phyloP scores from a whole-genome alignment of 225 moss, liverwort and hornwort species.

The Pseudoscleropodium purum region DNA sequence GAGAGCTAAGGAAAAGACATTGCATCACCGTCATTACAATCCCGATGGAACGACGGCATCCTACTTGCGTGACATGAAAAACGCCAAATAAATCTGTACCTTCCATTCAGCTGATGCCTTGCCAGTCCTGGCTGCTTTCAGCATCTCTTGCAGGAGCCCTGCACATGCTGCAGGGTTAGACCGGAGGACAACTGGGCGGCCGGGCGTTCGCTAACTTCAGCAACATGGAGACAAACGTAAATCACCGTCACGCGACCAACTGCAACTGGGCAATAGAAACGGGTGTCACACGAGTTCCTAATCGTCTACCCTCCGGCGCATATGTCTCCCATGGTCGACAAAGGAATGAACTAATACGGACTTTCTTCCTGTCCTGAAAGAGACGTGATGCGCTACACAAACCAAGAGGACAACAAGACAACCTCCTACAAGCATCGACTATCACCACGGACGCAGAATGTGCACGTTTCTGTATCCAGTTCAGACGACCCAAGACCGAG shows the following conservation, averaged over 20 bases:
- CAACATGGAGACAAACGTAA: neutral
- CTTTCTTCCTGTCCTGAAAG: neutral
- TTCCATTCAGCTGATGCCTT: slow-evolving; percentile 58
- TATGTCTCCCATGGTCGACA: neutral
- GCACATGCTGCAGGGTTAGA: slow-evolving; percentile 4
- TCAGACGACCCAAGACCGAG: neutral
- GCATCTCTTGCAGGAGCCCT: slow-evolving; percentile 59
- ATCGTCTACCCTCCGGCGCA: neutral
- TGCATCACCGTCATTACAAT: neutral
- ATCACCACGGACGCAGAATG: neutral
- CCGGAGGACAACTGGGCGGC: neutral
- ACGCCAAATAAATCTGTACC: neutral
- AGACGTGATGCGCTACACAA: neutral
- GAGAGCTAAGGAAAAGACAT: neutral
- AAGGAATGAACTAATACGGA: neutral
- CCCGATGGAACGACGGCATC: neutral
- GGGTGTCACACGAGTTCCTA: neutral
- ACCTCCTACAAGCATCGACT: neutral
- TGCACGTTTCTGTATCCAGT: neutral
- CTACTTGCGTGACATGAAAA: neutral
- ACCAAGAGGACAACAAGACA: neutral
- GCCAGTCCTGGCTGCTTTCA: slow-evolving; percentile 44
- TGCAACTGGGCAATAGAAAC: neutral
- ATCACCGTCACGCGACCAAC: neutral
- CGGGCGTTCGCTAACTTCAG: neutral